phyloP scores from a whole-genome alignment of 257 asterid species.

The Jacaranda mimosifolia region DNA sequence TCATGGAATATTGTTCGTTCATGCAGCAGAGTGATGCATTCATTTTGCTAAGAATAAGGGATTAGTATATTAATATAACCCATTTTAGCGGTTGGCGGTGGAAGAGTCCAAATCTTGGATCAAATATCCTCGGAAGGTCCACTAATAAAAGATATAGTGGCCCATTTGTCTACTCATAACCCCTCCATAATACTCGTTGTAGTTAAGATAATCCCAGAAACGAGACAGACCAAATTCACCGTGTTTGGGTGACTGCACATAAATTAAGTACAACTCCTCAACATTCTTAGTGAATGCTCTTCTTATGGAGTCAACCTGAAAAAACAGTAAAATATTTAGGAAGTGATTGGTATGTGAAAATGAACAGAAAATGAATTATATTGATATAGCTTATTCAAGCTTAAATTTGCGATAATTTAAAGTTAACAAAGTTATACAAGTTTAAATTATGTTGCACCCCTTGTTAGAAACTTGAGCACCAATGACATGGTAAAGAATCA shows the following conservation, averaged over 20 bases:
- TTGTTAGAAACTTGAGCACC: too few relatives aligned
- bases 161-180: constrained; percentile 53
- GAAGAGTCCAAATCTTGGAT: constrained; percentile 10
- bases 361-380: too few relatives aligned
- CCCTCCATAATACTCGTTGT: constrained; percentile 71
- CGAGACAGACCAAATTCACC: constrained; percentile 68
- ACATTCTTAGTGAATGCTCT: constrained; percentile 61
- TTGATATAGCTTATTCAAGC: too few relatives aligned
- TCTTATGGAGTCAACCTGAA: constrained; percentile 78
- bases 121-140: constrained; percentile 19
- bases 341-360: too few relatives aligned
- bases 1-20: not conserved
- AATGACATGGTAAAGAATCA: constrained; percentile 31
- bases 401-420: too few relatives aligned
- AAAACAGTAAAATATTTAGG: not conserved
- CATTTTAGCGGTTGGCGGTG: not conserved
- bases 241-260: constrained; percentile 78
- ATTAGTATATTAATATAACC: not conserved
- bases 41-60: not conserved
- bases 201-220: constrained; percentile 88
- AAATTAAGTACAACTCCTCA: constrained; percentile 62
- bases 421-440: too few relatives aligned
- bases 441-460: too few relatives aligned
- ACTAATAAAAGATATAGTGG: constrained; percentile 45
- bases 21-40: constrained; percentile 3